Conservation (phyloP, 1,284 basidiomycete genomes). For the Entoloma clypeatum region DNA sequence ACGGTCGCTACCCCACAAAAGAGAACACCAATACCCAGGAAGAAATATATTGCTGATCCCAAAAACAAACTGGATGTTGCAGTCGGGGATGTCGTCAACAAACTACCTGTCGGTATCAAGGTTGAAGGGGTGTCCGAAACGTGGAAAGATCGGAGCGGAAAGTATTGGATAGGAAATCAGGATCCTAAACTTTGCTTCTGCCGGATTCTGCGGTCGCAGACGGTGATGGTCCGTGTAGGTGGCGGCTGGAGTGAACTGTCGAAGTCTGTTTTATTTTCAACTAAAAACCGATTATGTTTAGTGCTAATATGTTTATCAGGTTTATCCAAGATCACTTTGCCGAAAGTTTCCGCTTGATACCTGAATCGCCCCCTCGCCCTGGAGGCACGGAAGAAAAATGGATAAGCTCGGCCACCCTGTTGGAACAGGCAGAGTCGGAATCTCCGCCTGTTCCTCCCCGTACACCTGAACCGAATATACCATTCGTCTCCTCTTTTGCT, state of each 20-base stretch:
- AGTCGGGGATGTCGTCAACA: slow-evolving; percentile 87
- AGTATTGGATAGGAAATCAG: slow-evolving; percentile 92
- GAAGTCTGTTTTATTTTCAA: slow-evolving; percentile 50
- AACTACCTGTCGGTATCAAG: slow-evolving; percentile 80
- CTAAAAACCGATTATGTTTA: slow-evolving; percentile 1
- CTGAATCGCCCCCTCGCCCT: slow-evolving; percentile 53
- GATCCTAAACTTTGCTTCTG: slow-evolving; percentile 89
- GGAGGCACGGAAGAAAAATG: slow-evolving; percentile 65
- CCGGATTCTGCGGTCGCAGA: slow-evolving; percentile 86
- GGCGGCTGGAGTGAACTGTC: slow-evolving; percentile 93
- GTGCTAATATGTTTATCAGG: slow-evolving; percentile 38
- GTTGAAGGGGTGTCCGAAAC: slow-evolving; percentile 78
- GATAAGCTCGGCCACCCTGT: slow-evolving; percentile 74
- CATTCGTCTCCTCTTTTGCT: slow-evolving; percentile 43
- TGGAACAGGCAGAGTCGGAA: slow-evolving; percentile 44
- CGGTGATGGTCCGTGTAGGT: slow-evolving; percentile 93
- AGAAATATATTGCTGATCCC: slow-evolving; percentile 79
- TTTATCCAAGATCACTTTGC: slow-evolving; percentile 86
- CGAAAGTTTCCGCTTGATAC: slow-evolving; percentile 66
- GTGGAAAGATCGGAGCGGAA: slow-evolving; percentile 89
- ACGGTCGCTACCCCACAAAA: slow-evolving; percentile 45
- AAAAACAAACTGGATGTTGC: slow-evolving; percentile 90
- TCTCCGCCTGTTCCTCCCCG: slow-evolving; percentile 45
- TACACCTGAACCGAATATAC: slow-evolving; percentile 64
- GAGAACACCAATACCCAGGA: slow-evolving; percentile 40